Evolutionary conservation across 2,329 filamentous ascomycete genomes (phyloP), one percentile per base, ranked within the genome.

Genomic region (Akanthomyces lecanii): DNA sequence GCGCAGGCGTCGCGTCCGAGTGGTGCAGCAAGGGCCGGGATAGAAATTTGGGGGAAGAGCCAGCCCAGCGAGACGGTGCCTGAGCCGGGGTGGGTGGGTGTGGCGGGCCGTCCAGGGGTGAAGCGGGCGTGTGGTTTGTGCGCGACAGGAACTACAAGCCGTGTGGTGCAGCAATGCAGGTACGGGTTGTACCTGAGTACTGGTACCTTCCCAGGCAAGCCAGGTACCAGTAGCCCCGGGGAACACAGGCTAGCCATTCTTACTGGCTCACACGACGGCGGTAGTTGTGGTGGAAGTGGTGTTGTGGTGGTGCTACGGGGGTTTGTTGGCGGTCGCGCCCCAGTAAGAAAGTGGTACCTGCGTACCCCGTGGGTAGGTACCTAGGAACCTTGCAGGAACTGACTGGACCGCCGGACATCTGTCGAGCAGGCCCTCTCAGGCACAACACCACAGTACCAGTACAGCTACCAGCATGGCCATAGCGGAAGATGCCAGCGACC

Each of bases 1-100:
- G 28, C n/a, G 45, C 54, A 59, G 55, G 51, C 36, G 40, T 54
- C 58, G 55, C 59, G 65, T 57, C 44, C 33, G 61, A 45, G 58
- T 14, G 47, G 25, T 54, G n/a, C 36, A 55, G 36, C 47, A 48
- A 55, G 42, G 64, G 36, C 60, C 30, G 36, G 30, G 51, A 58
- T 53, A 25, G 45, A 30, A 47, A 48, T 60, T 53, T 44, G 47
- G 11, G 50, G 60, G 23, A 48, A 36, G 57, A 51, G 57, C 57
- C 42, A 48, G 54, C n/a, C 54, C 54, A 56, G 38, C 53, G 38
- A 44, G 56, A 59, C 21, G 56, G 45, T 45, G 45, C 44, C 56
- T 47, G 55, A 30, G 30, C 42, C 55, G 56, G 45, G 56, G 56
- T 52, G 48, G 48, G 51, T 53, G 51, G 36, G 40, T 28, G 18